Percentiles rank a stretch among this genome's conserved stretches.
These are phyloP conservation scores for Sordaria brevicollis DNA, from an alignment of 495 filamentous ascomycete species.

Conservation along the genomic window DNA sequence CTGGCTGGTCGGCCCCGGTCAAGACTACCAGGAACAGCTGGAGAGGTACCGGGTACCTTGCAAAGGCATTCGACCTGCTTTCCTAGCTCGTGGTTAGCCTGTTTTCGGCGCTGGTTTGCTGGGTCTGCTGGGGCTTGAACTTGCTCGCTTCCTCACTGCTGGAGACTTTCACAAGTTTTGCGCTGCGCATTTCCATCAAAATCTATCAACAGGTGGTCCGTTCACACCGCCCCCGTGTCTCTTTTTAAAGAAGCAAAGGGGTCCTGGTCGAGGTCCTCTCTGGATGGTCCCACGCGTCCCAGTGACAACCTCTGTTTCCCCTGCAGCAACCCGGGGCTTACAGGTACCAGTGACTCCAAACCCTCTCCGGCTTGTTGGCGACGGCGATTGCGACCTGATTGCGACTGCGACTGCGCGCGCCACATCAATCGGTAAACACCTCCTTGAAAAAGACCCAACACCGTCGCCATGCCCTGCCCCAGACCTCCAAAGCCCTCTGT, in stretches of 20 bases:
- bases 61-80: not conserved
- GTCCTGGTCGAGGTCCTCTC: slow-evolving; percentile 7
- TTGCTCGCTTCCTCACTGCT: not conserved
- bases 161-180: not conserved
- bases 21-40: not conserved
- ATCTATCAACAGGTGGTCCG: not conserved
- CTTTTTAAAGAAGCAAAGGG: slow-evolving; percentile 7
- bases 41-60: not conserved
- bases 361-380: not conserved
- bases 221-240: slow-evolving; percentile 5
- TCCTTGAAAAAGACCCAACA: not conserved
- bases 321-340: not conserved
- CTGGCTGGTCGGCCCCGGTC: not conserved
- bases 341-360: not conserved
- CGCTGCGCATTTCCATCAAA: not conserved
- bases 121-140: not conserved
- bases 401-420: not conserved
- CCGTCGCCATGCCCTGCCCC: slow-evolving; percentile 23
- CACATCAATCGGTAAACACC: not conserved
- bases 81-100: not conserved
- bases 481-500: slow-evolving; percentile 7
- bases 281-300: slow-evolving; percentile 7
- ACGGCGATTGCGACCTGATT: not conserved
- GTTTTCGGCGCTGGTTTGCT: not conserved
- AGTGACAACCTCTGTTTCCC: not conserved